Evolutionary conservation across 345 rosid genomes (phyloP), one percentile per base, ranked within the genome.

Genomic region (Corymbia maculata): DNA sequence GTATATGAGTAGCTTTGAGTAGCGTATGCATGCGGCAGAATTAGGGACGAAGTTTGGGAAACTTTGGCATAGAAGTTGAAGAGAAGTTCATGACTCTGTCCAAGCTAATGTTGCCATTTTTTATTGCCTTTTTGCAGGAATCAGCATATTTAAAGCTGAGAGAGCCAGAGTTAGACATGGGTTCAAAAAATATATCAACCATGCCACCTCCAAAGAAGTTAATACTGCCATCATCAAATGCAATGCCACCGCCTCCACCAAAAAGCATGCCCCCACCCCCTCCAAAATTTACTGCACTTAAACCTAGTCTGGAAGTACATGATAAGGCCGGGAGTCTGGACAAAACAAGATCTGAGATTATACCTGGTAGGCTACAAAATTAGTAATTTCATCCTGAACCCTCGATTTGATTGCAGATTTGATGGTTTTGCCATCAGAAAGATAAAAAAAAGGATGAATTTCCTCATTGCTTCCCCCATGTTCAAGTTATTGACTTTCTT

Each of bases 241-340:
- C 90, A 86, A 88, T 93, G 92, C 91, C 92, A 7, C 90, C 92
- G n/a, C 93, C 94, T 12, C 91, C 94, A 53, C 93, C 95, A 88
- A 90, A 90, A 91, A 88, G 90, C 89, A 94, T 92, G 93, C 92
- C 90, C 22, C 94, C 93, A 7, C 96, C 93, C n/a, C 95, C 94
- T 32, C 97, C 96, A 45, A 93, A 94, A 86, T 92, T 95, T 88
- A 89, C 87, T 21, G 86, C 93, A 12, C 66, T 92, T 49, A 87
- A 55, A 86, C 42, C 80, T 16, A 32, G 26, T 51, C 52, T 14
- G 6, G 88, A 89, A 13, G 79, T 30, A 49, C 17, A 30, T 42
- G 50, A 57, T 50, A 87, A 87, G 87, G 90, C 64, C 79, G 85
- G 42, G 32, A 44, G 82, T 88, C 32, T 85, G 87, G 88, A 85